A percentile compares a stretch with the other conserved stretches of the same genome.
phyloP scores from a whole-genome alignment of 495 filamentous ascomycete genomes.

The Podospora anserina region DNA sequence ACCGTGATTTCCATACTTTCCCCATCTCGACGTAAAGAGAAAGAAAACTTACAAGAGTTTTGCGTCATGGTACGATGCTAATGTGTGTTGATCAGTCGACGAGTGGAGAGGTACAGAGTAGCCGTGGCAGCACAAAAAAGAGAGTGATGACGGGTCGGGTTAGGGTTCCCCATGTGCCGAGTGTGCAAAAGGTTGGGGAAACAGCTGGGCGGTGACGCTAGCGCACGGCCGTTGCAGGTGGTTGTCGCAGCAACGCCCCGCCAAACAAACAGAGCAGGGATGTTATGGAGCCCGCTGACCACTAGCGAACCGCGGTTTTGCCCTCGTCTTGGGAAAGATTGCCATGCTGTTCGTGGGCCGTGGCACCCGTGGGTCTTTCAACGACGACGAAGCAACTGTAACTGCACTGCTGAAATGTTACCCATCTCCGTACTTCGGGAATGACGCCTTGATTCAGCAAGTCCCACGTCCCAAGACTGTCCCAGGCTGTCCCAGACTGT shows the following conservation, averaged over 20 bases:
- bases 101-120: background rate
- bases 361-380: background rate
- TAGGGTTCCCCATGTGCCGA: slow-evolving; percentile 10
- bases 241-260: slow-evolving; percentile 30
- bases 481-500: background rate
- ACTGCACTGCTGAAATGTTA: background rate
- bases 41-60: background rate
- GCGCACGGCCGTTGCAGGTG: background rate
- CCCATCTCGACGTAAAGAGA: background rate
- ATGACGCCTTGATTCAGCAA: background rate
- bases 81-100: background rate
- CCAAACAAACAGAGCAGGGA: slow-evolving; percentile 28
- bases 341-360: background rate
- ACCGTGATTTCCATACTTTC: background rate
- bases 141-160: slow-evolving; percentile 10
- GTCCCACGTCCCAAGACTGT: background rate
- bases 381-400: background rate
- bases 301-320: slow-evolving; percentile 16
- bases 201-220: background rate
- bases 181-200: background rate
- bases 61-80: background rate
- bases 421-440: background rate
- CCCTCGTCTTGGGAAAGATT: background rate
- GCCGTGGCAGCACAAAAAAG: no score
- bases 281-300: slow-evolving; percentile 14